Percentiles rank a stretch among this genome's conserved stretches.
These are phyloP conservation scores for Cicer yamashitae DNA, from an alignment of 306 rosid genomes.

Conservation along the genomic window DNA sequence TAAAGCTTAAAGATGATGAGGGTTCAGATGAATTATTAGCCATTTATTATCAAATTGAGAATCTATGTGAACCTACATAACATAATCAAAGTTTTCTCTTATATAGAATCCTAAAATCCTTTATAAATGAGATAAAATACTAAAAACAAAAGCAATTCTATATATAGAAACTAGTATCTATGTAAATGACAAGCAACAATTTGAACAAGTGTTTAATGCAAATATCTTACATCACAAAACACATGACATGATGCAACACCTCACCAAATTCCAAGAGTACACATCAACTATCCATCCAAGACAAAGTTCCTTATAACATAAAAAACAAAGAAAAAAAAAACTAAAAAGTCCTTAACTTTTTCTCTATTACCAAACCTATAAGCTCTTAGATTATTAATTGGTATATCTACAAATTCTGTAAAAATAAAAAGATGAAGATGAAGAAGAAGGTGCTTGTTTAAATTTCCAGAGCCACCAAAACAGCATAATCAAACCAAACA, in stretches of 20 bases:
- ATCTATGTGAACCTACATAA: slow-evolving; percentile 7
- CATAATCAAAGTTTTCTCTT: slow-evolving; percentile 21
- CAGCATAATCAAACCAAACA: slow-evolving; percentile 43
- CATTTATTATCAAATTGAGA: slow-evolving; percentile 51
- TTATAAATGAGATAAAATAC: not conserved
- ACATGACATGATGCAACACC: slow-evolving; percentile 36
- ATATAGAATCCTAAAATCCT: slow-evolving; percentile 26
- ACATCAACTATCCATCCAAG: slow-evolving; percentile 4
- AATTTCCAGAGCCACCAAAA: slow-evolving; percentile 53
- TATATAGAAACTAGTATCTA: slow-evolving; percentile 19
- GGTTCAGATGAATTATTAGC: slow-evolving; percentile 73
- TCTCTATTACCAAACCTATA: not conserved
- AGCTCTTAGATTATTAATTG: not conserved
- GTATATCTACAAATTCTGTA: slow-evolving; percentile 6
- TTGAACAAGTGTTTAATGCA: slow-evolving; percentile 31
- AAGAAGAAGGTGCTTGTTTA: slow-evolving; percentile 22
- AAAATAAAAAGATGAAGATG: not conserved
- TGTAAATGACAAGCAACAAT: slow-evolving; percentile 9
- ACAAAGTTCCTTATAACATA: slow-evolving; percentile 1
- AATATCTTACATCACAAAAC: slow-evolving; percentile 28
- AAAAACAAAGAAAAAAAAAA: not conserved
- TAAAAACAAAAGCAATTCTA: slow-evolving; percentile 33
- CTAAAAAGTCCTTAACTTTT: not conserved
- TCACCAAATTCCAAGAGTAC: slow-evolving; percentile 32
- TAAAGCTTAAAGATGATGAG: slow-evolving; percentile 87